Evolutionary conservation across 1,139 yeast species (phyloP), one percentile per base, ranked within the genome.

Genomic region (Candida glucosophila): DNA sequence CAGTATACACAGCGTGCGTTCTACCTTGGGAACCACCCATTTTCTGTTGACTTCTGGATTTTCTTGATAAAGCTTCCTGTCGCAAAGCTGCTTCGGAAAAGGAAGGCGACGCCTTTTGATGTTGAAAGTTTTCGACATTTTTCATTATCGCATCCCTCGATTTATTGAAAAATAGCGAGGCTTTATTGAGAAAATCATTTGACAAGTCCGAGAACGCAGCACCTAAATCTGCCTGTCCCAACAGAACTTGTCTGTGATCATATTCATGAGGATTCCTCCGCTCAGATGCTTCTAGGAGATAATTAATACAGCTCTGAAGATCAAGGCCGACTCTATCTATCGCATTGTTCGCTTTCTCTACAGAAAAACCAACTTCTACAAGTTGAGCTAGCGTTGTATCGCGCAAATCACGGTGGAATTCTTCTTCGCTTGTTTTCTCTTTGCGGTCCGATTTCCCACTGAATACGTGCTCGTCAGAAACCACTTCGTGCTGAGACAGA

Each of bases 291-390:
- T 58, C 63, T 83, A 82, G 77, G 23, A 83, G 58, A 35, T 57
- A 70, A 27, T 76, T 75, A 19, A 81, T 79, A 20, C 94, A 88
- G 20, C 59, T 65, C 36, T 77, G 73, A 8, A 81, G 58, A 38
- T 79, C 72, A 15, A 64, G 40, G 0, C 88, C 90, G n/a, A 58
- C 52, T 13, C 55, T 49, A 12, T 57, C 60, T 22, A 83, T 59
- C 0, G 94, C 93, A 6, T 58, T 55, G 22, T 62, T 67, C 4
- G 92, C 74, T 27, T 66, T 72, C 2, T 73, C 77, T 1, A 68
- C 55, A 1, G 77, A 54, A 41, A 83, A 83, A 2, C 95, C 94
- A 70, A 83, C 82, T 34, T 83, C 93, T 1, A 82, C 52, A 27
- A 83, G 57, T 39, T 76, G 82, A 0, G 90, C 90, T 14, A 82